Evolutionary conservation across 164 flowering plant genomes (phyloP).

Genomic region (Vitis cinerea): DNA sequence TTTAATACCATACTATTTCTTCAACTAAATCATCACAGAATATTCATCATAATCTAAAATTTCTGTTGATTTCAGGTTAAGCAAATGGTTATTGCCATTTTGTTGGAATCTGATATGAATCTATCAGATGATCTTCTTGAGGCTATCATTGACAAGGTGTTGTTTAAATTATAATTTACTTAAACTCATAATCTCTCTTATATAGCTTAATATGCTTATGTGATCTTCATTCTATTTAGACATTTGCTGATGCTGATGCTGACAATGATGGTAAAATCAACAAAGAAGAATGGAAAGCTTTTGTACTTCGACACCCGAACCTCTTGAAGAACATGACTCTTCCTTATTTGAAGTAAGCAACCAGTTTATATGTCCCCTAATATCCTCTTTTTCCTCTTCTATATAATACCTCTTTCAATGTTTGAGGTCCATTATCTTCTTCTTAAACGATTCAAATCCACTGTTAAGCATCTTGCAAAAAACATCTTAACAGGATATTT

Average conservation of each 20-base stretch:
- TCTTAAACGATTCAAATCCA: too few relatives aligned
- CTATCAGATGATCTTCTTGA: constrained; percentile 78
- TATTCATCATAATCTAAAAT: too few relatives aligned
- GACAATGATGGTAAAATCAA: constrained; percentile 49
- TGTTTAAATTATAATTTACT: neutral
- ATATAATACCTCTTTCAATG: too few relatives aligned
- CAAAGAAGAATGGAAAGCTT: constrained; percentile 44
- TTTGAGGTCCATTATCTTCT: too few relatives aligned
- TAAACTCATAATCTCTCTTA: too few relatives aligned
- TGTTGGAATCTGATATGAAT: constrained; percentile 62
- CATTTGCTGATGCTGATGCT: constrained; percentile 48
- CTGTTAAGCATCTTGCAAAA: too few relatives aligned
- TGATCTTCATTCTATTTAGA: constrained; percentile 16
- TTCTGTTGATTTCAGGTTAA: constrained; percentile 51
- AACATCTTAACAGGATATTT: too few relatives aligned
- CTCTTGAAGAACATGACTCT: constrained; percentile 57
- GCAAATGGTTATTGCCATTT: constrained; percentile 82
- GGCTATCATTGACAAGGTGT: constrained; percentile 68
- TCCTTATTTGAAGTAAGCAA: constrained; percentile 38
- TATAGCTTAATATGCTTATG: too few relatives aligned
- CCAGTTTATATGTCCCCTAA: too few relatives aligned
- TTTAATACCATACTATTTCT: too few relatives aligned
- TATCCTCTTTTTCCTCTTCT: too few relatives aligned
- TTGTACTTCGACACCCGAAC: constrained; percentile 34
- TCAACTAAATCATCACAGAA: too few relatives aligned